Conservation (phyloP, 2,329 filamentous ascomycete species). For the Acephala macrosclerotiorum region DNA sequence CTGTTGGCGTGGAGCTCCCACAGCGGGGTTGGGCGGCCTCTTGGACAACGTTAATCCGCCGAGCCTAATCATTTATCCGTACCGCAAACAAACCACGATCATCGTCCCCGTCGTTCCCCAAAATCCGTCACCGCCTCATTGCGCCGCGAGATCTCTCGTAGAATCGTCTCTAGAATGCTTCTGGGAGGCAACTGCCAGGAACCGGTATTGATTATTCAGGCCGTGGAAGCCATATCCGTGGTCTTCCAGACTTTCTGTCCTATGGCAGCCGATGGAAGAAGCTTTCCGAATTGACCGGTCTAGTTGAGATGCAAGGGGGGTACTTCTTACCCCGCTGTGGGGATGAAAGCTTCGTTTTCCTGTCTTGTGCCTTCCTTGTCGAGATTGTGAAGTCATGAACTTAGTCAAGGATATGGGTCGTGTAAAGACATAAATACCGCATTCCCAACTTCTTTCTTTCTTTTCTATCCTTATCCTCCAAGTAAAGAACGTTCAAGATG, state of each 20-base stretch:
- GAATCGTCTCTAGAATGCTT: neutral
- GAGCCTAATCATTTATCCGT: conserved; percentile 5
- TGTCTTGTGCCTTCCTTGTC: neutral
- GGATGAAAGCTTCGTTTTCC: neutral
- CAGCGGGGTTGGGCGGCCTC: conserved; percentile 10
- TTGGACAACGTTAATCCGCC: neutral
- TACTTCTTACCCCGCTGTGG: conserved; percentile 13
- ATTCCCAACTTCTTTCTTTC: neutral
- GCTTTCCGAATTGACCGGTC: neutral
- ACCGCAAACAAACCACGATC: neutral
- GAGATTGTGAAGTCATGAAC: conserved; percentile 15
- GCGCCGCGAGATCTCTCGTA: neutral
- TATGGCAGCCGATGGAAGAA: neutral
- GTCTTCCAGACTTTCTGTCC: neutral
- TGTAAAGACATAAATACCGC: conserved; percentile 3
- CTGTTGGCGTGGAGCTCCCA: conserved; percentile 9
- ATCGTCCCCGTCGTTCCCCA: neutral
- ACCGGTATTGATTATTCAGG: neutral
- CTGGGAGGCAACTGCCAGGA: neutral
- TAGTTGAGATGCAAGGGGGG: conserved; percentile 1
- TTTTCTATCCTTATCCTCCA: neutral
- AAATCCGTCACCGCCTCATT: neutral
- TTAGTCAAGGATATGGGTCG: neutral
- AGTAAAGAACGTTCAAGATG: conserved; percentile 13
- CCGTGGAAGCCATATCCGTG: neutral